A percentile compares a stretch with the other conserved stretches of the same genome.
These are phyloP conservation scores for Perkinsus chesapeaki DNA, from an alignment of 169 alveolate genomes.

Conservation along the genomic window DNA sequence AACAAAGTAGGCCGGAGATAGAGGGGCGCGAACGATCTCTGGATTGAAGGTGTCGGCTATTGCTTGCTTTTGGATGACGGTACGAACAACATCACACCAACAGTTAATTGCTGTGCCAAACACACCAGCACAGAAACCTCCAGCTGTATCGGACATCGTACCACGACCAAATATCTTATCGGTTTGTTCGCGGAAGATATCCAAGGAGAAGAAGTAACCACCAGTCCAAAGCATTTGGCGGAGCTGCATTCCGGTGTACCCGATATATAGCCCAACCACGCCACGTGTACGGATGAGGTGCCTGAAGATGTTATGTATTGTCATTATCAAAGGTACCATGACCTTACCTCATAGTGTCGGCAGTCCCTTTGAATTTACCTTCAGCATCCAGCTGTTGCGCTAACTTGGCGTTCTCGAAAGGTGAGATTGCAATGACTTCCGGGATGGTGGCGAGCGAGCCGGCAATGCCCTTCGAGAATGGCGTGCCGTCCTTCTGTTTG, in stretches of 20 bases:
- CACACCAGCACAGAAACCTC: conserved; percentile 21
- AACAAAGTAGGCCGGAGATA: not conserved
- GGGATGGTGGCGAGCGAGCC: conserved; percentile 23
- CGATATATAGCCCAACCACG: conserved; percentile 5
- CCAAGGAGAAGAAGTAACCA: not conserved
- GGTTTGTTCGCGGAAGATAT: not conserved
- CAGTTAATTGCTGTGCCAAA: conserved; percentile 18
- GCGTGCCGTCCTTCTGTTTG: conserved; percentile 17
- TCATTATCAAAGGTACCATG: not conserved
- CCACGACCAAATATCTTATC: not conserved
- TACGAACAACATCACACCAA: conserved; percentile 22
- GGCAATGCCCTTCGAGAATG: conserved; percentile 17
- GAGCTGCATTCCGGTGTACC: conserved; percentile 10
- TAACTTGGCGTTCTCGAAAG: conserved; percentile 14
- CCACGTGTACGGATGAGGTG: conserved; percentile 6
- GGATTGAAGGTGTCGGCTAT: conserved; percentile 18
- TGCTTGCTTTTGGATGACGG: conserved; percentile 16
- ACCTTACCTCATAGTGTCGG: not conserved
- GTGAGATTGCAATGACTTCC: conserved; percentile 11
- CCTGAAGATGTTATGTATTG: not conserved
- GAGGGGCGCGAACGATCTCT: not conserved
- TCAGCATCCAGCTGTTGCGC: conserved; percentile 16
- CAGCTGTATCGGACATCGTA: not conserved
- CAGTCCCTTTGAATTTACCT: not conserved
- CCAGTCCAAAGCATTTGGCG: conserved; percentile 13